Evolutionary conservation across 2,329 filamentous ascomycete species (phyloP).

Genomic region (Aspergillus aculeatus): DNA sequence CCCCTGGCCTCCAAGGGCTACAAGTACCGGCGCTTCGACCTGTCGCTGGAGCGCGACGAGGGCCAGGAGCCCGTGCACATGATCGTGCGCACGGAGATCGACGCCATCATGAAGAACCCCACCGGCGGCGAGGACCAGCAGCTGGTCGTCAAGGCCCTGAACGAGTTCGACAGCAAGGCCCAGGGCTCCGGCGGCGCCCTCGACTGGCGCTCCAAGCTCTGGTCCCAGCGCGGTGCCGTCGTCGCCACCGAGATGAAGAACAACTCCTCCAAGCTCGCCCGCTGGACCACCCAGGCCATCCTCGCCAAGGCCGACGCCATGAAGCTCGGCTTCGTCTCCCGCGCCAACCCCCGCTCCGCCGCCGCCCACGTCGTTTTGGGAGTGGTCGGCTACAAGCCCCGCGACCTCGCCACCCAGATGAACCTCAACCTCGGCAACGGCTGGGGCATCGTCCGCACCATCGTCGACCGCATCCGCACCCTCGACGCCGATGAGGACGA

Average conservation of each 20-base stretch:
- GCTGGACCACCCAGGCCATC: constrained; percentile 97
- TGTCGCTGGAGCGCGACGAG: constrained; percentile 85
- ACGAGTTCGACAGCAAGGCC: constrained; percentile 98
- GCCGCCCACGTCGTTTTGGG: constrained; percentile 94
- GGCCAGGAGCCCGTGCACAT: constrained; percentile 76
- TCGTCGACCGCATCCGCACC: constrained; percentile 72
- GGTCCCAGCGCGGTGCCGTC: constrained; percentile 91
- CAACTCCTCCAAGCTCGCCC: constrained; percentile 97
- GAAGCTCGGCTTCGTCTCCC: constrained; percentile 98
- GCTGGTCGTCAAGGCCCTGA: constrained; percentile 90
- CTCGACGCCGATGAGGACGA: constrained; percentile 44
- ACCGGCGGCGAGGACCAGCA: constrained; percentile 89
- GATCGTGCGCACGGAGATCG: constrained; percentile 90
- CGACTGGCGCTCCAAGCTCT: constrained; percentile 95
- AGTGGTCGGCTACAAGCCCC: constrained; percentile 95
- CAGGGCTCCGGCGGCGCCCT: constrained; percentile 91
- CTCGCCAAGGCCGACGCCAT: constrained; percentile 96
- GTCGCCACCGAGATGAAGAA: constrained; percentile 99
- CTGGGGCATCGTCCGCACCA: constrained; percentile 98
- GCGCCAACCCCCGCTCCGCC: constrained; percentile 85
- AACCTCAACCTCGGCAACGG: constrained; percentile 95
- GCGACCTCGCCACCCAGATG: constrained; percentile 97
- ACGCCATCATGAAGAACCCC: constrained; percentile 93
- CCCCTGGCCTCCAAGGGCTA: constrained; percentile 94
- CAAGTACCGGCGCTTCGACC: constrained; percentile 96